phyloP scores from a whole-genome alignment of 2,329 filamentous ascomycete species.

The Colletotrichum caudatum region DNA sequence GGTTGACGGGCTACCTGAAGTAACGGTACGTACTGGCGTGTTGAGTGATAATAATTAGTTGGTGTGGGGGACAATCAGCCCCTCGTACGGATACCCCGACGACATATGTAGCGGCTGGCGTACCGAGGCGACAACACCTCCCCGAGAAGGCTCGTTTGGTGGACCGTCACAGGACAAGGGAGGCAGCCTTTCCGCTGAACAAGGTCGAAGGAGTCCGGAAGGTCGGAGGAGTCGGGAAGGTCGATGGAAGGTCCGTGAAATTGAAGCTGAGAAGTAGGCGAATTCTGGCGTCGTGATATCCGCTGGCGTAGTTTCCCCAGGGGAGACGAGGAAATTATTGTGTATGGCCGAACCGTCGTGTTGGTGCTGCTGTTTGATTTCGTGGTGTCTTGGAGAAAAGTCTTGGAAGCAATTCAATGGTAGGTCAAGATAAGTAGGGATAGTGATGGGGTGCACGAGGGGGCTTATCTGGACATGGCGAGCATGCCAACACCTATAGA shows the following conservation, averaged over 20 bases:
- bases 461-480: constrained; percentile 31
- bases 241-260: constrained; percentile 4
- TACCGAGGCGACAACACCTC: constrained; percentile 39
- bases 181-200: constrained; percentile 14
- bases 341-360: constrained; percentile 3
- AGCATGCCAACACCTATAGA: constrained; percentile 38
- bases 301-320: constrained; percentile 2
- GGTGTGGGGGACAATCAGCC: constrained; percentile 36
- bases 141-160: constrained; percentile 32
- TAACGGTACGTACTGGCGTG: constrained; percentile 14
- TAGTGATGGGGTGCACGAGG: background rate
- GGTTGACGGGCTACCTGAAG: constrained; percentile 13
- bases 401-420: constrained; percentile 16
- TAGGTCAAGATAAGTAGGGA: constrained; percentile 4
- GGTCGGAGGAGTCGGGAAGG: constrained; percentile 19
- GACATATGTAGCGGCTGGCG: constrained; percentile 26
- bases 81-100: background rate
- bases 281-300: constrained; percentile 11
- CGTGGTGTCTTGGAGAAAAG: background rate
- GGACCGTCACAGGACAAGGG: constrained; percentile 10
- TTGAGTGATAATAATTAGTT: constrained; percentile 12
- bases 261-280: constrained; percentile 36
- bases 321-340: background rate
- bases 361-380: constrained; percentile 14
- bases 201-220: constrained; percentile 20